phyloP scores from a whole-genome alignment of 768 basidiomycete species.

The Xanthoconium purpureum region DNA sequence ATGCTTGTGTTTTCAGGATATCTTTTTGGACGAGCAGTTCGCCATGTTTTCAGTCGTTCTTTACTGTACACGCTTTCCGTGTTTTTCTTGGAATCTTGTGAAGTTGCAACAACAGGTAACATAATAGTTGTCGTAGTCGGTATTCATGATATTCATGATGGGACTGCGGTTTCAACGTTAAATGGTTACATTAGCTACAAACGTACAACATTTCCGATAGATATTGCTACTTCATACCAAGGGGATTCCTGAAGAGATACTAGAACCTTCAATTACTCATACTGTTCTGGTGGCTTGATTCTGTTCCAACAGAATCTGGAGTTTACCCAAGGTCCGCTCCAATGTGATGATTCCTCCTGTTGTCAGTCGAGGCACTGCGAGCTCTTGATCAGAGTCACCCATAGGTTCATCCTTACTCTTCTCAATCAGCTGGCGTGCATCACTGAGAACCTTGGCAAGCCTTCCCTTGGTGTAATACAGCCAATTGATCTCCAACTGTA shows the following conservation, averaged over 20 bases:
- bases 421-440: constrained; percentile 61
- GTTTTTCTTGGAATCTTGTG: not conserved
- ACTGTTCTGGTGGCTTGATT: constrained; percentile 12
- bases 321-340: constrained; percentile 67
- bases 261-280: constrained; percentile 11
- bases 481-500: constrained; percentile 71
- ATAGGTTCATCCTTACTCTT: constrained; percentile 51
- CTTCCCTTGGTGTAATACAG: constrained; percentile 65
- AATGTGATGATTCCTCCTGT: constrained; percentile 77
- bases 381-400: constrained; percentile 33
- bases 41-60: constrained; percentile 20
- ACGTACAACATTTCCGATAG: constrained; percentile 29
- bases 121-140: constrained; percentile 2
- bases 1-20: constrained; percentile 11
- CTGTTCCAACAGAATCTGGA: constrained; percentile 45
- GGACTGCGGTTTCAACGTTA: constrained; percentile 4
- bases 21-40: constrained; percentile 12
- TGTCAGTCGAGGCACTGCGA: constrained; percentile 72
- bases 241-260: constrained; percentile 13
- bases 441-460: constrained; percentile 64
- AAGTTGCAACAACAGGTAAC: constrained; percentile 4
- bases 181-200: constrained; percentile 21
- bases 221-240: constrained; percentile 24
- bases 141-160: not conserved
- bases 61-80: constrained; percentile 15